A percentile compares a stretch with the other conserved stretches of the same genome.
phyloP scores from a whole-genome alignment of 2,329 filamentous ascomycete genomes.

The Drechslera avenae region DNA sequence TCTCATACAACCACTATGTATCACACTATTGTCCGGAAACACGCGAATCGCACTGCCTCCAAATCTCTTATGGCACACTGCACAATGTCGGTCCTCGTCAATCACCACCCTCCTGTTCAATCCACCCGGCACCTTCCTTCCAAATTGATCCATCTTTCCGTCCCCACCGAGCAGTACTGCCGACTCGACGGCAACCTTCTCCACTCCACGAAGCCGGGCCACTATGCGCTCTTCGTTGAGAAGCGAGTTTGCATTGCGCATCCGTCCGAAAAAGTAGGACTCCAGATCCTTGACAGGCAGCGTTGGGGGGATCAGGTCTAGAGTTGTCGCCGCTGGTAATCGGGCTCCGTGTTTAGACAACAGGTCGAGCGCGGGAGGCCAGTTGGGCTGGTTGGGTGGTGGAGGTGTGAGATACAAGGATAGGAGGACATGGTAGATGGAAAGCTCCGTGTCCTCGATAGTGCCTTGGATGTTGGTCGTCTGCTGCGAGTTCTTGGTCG shows the following conservation, averaged over 20 bases:
- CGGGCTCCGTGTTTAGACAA: slow-evolving; percentile 93
- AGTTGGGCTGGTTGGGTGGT: slow-evolving; percentile 71
- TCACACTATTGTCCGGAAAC: slow-evolving; percentile 68
- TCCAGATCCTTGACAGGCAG: slow-evolving; percentile 81
- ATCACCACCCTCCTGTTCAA: slow-evolving; percentile 76
- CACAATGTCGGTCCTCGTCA: slow-evolving; percentile 85
- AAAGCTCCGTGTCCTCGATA: slow-evolving; percentile 64
- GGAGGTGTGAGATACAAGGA: slow-evolving; percentile 87
- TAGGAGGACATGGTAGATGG: slow-evolving; percentile 90
- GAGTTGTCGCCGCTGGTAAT: slow-evolving; percentile 82
- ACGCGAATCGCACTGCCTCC: slow-evolving; percentile 91
- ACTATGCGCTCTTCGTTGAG: slow-evolving; percentile 82
- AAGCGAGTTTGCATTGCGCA: slow-evolving; percentile 81
- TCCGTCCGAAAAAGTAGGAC: slow-evolving; percentile 89
- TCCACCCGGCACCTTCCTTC: slow-evolving; percentile 56
- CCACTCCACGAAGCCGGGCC: slow-evolving; percentile 74
- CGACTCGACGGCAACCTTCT: slow-evolving; percentile 77
- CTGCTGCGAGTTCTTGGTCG: slow-evolving; percentile 38
- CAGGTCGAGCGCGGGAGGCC: slow-evolving; percentile 79
- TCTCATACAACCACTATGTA: slow-evolving; percentile 57
- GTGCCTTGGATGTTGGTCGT: slow-evolving; percentile 34
- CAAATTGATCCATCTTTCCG: slow-evolving; percentile 62
- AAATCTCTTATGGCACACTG: slow-evolving; percentile 90
- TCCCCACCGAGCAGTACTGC: slow-evolving; percentile 72
- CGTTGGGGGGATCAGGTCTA: slow-evolving; percentile 81